Base-by-base conservation (phyloP, 495 filamentous ascomycete species). In the Daldinia concentrica region DNA sequence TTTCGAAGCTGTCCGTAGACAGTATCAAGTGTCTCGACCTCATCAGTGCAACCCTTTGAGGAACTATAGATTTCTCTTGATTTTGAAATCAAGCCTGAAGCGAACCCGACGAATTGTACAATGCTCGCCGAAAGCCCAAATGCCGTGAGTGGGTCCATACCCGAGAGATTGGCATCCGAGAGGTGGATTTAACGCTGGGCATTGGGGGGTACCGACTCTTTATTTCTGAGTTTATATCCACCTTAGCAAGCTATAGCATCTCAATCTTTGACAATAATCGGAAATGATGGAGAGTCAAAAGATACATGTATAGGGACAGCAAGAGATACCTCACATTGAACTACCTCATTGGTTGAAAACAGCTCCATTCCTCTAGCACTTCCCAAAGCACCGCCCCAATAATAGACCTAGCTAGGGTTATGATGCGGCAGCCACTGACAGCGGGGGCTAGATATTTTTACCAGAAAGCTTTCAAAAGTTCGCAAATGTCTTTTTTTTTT, bases 131-230 rank as follows among this genome's bases (percentile, higher is more conserved):
- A 27, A 4, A 56, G 30, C 15, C 54, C 54, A 56, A 56, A 32
- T 17, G 54, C 27, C 17, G 54, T 56, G 15, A 56, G 27, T 3
- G 54, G 54, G 17, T 56, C 54, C 54, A 56, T 56, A 14, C 30
- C 22, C 29, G 19, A 26, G 45, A 26, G 3, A 50, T 11, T 11
- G 7, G 17, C 2, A 24, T 50, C n/a, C 11, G 11, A 2, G 45
- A 50, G 8, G 45, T 22, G 9, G 45, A 9, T 50, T 22, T 12
- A 50, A 50, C 17, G 24, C 8, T 51, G 9, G 19, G 22, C 6
- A 14, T 17, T 11, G 26, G 22, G 41, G 19, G 4, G 9, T 50
- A 9, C 6, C 19, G 8, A 11, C 19, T 22, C 6, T 50, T 50
- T 50, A 50, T 26, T 22, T 11, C 24, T 41, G 15, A 15, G 15